Base-by-base conservation (phyloP, 164 flowering plant species). In the Kalanchoe fedtschenkoi region DNA sequence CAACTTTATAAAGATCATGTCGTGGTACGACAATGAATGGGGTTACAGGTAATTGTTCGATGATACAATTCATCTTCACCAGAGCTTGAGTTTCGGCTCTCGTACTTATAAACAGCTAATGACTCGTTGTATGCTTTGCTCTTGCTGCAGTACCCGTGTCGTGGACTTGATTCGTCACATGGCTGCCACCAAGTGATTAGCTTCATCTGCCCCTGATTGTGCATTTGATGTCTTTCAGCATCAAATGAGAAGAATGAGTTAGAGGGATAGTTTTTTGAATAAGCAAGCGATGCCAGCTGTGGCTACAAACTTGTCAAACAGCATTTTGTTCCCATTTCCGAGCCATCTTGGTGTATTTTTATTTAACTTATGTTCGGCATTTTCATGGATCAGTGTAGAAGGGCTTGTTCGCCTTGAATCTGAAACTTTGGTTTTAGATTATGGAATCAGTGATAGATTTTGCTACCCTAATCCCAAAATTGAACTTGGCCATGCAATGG, bases 1-100 rank as follows among this genome's bases (percentile, higher is more conserved):
- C 22, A 64, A 61, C 42, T 70, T 70, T 34, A 57, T 66, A 42
- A 73, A 73, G 64, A 37, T 73, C 21, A 71, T 73, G 17, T 66
- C 73, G 59, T 69, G 72, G 72, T 69, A 69, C 21, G 72, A 69
- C 65, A 69, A 69, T 34, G 72, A 69, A 37, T 69, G 72, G 72
- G 72, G 64, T 0, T 69, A 69, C 68, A 69, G 71, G 71, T 68
- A 58, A 56, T 46, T 7, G 10, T 37, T 14, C 39, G 10, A 37
- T 37, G 1, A 37, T n/a, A n/a, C n/a, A n/a, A n/a, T 2, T 38
- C 39, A 37, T 37, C 39, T 37, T 14, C 39, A 37, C 44, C 21
- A 14, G 24, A 7, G 15, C 14, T 28, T 41, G 24, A 21, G 26
- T 3, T 11, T 21, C 7, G 19, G 17, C 15, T n/a, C 11, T 43